Conservation (phyloP, 2,329 filamentous ascomycete genomes). For the Ceratocystis eucalypticola region DNA sequence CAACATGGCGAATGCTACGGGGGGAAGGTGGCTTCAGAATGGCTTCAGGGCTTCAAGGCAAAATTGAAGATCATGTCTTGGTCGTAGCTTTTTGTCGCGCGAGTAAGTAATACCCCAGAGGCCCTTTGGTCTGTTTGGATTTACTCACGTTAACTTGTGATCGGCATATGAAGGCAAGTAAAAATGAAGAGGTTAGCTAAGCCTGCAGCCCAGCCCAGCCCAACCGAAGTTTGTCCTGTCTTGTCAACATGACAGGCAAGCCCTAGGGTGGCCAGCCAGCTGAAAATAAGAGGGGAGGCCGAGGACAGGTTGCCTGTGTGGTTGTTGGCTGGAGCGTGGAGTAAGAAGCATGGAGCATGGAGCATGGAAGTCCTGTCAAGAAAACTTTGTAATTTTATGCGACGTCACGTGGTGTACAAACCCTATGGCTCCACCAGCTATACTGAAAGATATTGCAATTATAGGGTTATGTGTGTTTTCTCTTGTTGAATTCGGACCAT, state of each 20-base stretch:
- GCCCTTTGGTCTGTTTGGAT: conserved; percentile 1
- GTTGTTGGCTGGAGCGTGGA: background rate
- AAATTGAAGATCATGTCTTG: background rate
- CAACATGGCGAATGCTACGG: too few species aligned
- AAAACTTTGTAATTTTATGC: too few species aligned
- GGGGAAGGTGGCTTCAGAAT: background rate
- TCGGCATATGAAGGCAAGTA: background rate
- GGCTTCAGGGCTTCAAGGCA: background rate
- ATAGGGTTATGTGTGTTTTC: too few species aligned
- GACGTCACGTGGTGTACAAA: too few species aligned
- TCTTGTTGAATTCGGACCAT: too few species aligned
- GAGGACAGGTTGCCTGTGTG: background rate
- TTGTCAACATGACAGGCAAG: background rate
- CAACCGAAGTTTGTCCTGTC: background rate
- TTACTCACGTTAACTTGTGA: conserved; percentile 2
- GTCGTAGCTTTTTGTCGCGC: background rate
- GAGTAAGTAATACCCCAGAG: background rate
- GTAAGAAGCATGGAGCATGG: background rate
- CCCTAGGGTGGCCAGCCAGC: conserved; percentile 2
- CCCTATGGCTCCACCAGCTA: too few species aligned
- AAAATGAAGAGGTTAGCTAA: background rate
- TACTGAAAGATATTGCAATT: too few species aligned
- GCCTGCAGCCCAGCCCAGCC: conserved; percentile 1
- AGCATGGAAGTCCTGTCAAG: too few species aligned
- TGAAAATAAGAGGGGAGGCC: conserved; percentile 3